phyloP scores from a whole-genome alignment of 768 basidiomycete genomes.

The Termitomyces sp. region DNA sequence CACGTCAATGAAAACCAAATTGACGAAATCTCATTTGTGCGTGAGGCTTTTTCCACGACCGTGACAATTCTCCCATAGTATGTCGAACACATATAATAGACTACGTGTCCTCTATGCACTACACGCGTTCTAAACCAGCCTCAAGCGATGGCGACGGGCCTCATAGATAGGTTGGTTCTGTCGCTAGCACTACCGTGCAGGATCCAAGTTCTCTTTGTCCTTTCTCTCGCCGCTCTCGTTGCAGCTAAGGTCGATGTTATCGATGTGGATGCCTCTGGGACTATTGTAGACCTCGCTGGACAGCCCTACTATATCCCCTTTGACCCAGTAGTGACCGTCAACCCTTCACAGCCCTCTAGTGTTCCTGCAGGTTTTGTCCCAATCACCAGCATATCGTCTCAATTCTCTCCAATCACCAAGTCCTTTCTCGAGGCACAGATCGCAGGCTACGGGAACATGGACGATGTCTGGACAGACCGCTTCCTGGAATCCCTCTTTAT shows the following conservation, averaged over 20 bases:
- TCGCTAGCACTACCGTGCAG: neutral
- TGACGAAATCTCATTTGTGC: neutral
- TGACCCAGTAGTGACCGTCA: constrained; percentile 8
- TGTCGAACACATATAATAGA: neutral
- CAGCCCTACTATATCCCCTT: constrained; percentile 17
- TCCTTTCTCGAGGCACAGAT: constrained; percentile 21
- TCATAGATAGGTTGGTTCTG: neutral
- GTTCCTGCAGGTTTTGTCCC: constrained; percentile 10
- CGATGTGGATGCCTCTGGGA: constrained; percentile 7
- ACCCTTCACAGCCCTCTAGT: constrained; percentile 1
- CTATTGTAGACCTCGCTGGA: constrained; percentile 10
- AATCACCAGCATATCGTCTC: constrained; percentile 21
- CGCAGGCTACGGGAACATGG: constrained; percentile 15
- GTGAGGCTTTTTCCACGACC: neutral
- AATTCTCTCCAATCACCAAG: constrained; percentile 19
- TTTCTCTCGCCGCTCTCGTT: constrained; percentile 4
- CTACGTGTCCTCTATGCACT: neutral
- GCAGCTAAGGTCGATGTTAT: constrained; percentile 7
- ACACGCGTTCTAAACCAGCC: neutral
- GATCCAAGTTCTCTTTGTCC: neutral
- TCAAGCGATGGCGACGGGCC: neutral
- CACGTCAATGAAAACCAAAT: neutral
- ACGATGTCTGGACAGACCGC: constrained; percentile 27
- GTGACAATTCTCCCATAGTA: constrained; percentile 1
- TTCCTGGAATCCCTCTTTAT: constrained; percentile 25